A percentile compares a stretch with the other conserved stretches of the same genome.
phyloP scores from a whole-genome alignment of 75 land plant genomes.

The Cryptomeria japonica region DNA sequence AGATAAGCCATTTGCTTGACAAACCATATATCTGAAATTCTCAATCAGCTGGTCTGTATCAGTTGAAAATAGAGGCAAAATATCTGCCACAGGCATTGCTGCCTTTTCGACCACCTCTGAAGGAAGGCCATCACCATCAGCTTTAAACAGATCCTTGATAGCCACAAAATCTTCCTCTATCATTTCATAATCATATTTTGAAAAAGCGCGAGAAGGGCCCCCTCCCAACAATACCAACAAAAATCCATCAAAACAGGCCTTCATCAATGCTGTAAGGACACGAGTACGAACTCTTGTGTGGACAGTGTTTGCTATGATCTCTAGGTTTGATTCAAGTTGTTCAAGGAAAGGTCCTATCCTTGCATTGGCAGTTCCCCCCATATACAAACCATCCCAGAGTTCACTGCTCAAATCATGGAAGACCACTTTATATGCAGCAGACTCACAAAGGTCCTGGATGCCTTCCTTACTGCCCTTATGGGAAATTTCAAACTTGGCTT shows the following conservation, averaged over 20 bases:
- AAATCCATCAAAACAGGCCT: conserved; percentile 84
- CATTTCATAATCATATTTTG: conserved; percentile 64
- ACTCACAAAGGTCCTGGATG: conserved; percentile 73
- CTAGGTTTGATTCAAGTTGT: conserved; percentile 63
- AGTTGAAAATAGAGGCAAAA: conserved; percentile 71
- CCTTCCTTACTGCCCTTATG: conserved; percentile 60
- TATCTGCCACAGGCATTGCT: conserved; percentile 51
- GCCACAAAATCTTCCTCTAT: conserved; percentile 81
- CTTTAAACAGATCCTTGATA: conserved; percentile 73
- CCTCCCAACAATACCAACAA: conserved; percentile 88
- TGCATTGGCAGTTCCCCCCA: conserved; percentile 64
- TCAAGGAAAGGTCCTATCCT: conserved; percentile 67
- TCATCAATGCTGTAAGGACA: conserved; percentile 79
- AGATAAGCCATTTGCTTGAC: conserved; percentile 49
- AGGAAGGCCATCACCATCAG: conserved; percentile 94
- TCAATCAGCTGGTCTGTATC: conserved; percentile 73
- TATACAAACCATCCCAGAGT: conserved; percentile 80
- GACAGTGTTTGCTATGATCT: conserved; percentile 55
- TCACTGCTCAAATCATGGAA: conserved; percentile 75
- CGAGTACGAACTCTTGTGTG: conserved; percentile 70
- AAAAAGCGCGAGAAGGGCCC: conserved; percentile 82
- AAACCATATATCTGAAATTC: conserved; percentile 40
- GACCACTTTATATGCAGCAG: conserved; percentile 69
- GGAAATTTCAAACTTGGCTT: conserved; percentile 55
- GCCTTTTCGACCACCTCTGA: conserved; percentile 68